Evolutionary conservation across 2,329 filamentous ascomycete genomes (phyloP), one percentile per base, ranked within the genome.

Genomic region (Tolypocladium cylindrosporum): DNA sequence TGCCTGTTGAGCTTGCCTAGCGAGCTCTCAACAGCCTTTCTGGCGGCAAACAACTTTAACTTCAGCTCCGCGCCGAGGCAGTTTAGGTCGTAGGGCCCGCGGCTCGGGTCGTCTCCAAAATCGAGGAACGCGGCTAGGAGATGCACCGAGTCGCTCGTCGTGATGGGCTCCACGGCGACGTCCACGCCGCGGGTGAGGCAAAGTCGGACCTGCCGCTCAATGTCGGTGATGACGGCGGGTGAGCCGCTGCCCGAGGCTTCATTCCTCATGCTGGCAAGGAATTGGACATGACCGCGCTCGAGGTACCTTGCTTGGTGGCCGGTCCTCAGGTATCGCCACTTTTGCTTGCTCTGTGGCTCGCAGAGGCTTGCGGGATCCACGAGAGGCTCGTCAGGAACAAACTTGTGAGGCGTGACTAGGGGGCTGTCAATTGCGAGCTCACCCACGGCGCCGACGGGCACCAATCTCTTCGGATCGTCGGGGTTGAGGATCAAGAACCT

Each of bases 391-490:
- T 71, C 71, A 0, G 66, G 64, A 0, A 67, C 58, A 50, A 75
- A 72, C 5, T 69, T 69, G 59, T 75, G 72, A 2, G 70, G 70
- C 0, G 69, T 72, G 14, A 72, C 57, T 4, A 66, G 57, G 1
- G 70, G 69, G 0, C 83, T 82, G 62, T 86, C 82, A 40, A 87
- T 79, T 4, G 85, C 75, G 2, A 87, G 71, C 64, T 87, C 84
- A 0, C 82, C 82, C 1, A 82, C 71, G 0, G 78, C 75, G 1
- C 83, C 83, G 14, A 81, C 68, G 0, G 80, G 81, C 70, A 81
- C 75, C 42, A 81, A 72, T 40, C 74, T 76, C 60, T 75, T 75
- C 37, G 74, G 73, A 56, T 83, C 76, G 4, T 81, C 75, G 0
- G 77, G 75, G 54, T 79, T 79, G n/a, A 82, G 76, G 16, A 83